Base-by-base conservation (phyloP, 2,329 filamentous ascomycete species). In the Penicillium rolfsii region DNA sequence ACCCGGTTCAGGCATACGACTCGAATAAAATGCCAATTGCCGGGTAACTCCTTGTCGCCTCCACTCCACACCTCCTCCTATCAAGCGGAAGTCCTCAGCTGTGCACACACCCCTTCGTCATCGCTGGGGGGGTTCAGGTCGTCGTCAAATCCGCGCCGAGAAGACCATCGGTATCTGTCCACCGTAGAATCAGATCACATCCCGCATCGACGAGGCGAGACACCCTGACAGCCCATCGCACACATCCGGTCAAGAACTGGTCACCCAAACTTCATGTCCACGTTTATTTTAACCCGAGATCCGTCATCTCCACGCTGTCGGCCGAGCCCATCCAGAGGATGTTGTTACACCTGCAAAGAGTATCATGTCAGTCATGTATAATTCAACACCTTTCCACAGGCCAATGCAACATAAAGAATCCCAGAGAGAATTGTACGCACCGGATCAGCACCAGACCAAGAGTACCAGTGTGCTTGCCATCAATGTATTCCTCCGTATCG, bases 401-500 rank as follows among this genome's bases (percentile, higher is more conserved):
- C 7, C 33, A 53, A 26, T 40, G 22, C 35, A 14, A n/a, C 33
- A 22, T 30, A 6, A 6, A 12, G 6, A n/a, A 22, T 36, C 35
- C 12, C 8, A 6, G 5, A n/a, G 35, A 26, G n/a, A n/a, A n/a
- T n/a, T 12, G 14, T n/a, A 72, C 82, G 63, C 79, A 96, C 90
- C 94, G 84, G 73, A 99, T 98, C 71, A 99, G 79, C 49, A 99
- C 93, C 79, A 97, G 90, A 6, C 95, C 95, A 67, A 99, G 81
- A 52, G 87, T 87, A 59, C 93, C 94, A 38, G 90, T 92, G 76
- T 87, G 89, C 84, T 96, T 91, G 69, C 91, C 89, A 75, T 93
- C 88, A 73, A 97, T 91, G 80, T 89, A 97, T 79, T 99, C 95
- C 80, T 97, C 91, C 55, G 94, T 93, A 71, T 90, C 89, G 67